These are phyloP conservation scores for Xylariaceae sp. DNA, from an alignment of 2,329 filamentous ascomycete species.

Conservation along the genomic window DNA sequence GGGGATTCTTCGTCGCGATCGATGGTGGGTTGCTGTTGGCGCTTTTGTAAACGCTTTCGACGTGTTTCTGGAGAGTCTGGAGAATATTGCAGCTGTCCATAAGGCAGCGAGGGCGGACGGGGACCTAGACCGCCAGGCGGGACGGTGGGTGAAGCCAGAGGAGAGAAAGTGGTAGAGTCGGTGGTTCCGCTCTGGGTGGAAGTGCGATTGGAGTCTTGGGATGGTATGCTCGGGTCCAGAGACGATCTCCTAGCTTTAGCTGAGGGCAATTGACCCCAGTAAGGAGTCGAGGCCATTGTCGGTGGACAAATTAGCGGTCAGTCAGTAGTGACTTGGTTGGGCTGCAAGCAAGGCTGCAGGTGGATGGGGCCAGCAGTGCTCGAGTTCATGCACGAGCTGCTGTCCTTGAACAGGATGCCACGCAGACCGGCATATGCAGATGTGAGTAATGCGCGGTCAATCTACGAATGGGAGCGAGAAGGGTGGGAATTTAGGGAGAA, in stretches of 20 bases:
- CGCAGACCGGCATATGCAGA: slow-evolving; percentile 37
- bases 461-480: neutral
- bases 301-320: slow-evolving; percentile 8
- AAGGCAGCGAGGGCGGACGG: slow-evolving; percentile 55
- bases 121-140: slow-evolving; percentile 52
- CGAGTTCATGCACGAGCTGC: slow-evolving; percentile 20
- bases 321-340: slow-evolving; percentile 14
- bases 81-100: slow-evolving; percentile 40
- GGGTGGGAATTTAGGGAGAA: too few species aligned
- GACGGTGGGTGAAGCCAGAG: slow-evolving; percentile 54
- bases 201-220: slow-evolving; percentile 40
- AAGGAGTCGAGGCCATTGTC: slow-evolving; percentile 44
- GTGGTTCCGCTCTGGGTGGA: slow-evolving; percentile 55
- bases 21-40: slow-evolving; percentile 41
- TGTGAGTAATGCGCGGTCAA: slow-evolving; percentile 9
- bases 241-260: slow-evolving; percentile 43
- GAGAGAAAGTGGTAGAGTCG: slow-evolving; percentile 54
- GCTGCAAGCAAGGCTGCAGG: slow-evolving; percentile 24
- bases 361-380: slow-evolving; percentile 17
- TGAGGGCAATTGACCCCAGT: slow-evolving; percentile 57
- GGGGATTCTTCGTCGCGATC: slow-evolving; percentile 31
- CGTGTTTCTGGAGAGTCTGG: slow-evolving; percentile 42
- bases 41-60: slow-evolving; percentile 35
- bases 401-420: slow-evolving; percentile 36
- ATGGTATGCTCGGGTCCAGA: slow-evolving; percentile 36